Conservation (phyloP, 805 yeast genomes). For the Ascoidea rubescens region DNA sequence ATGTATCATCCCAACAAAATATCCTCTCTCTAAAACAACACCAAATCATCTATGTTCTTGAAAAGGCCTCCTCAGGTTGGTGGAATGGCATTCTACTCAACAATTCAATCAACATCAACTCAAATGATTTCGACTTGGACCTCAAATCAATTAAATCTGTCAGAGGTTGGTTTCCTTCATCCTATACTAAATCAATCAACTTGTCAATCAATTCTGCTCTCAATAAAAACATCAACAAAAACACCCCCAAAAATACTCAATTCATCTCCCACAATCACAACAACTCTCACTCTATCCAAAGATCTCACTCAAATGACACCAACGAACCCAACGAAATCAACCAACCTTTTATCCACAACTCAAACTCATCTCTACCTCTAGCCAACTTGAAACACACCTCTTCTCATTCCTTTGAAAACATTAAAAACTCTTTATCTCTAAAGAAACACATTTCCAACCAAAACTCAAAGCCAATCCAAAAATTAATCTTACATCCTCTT, state of each 20-base stretch:
- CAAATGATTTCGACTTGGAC: background rate
- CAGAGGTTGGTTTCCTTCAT: constrained; percentile 82
- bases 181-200: constrained; percentile 33
- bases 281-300: background rate
- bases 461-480: no score
- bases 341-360: no score
- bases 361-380: no score
- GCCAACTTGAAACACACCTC: constrained; percentile 6
- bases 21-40: constrained; percentile 44
- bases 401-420: constrained; percentile 18
- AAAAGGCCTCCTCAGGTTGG: constrained; percentile 59
- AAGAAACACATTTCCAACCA: background rate
- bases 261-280: background rate
- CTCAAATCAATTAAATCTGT: background rate
- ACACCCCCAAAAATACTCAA: background rate
- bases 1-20: constrained; percentile 31
- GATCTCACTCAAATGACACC: background rate
- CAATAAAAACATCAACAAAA: background rate
- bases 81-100: constrained; percentile 65
- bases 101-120: constrained; percentile 15
- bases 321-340: no score
- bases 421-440: constrained; percentile 10
- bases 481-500: no score
- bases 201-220: background rate
- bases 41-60: constrained; percentile 57